phyloP scores from a whole-genome alignment of 164 flowering plant species.

The Chloranthus sessilifolius region DNA sequence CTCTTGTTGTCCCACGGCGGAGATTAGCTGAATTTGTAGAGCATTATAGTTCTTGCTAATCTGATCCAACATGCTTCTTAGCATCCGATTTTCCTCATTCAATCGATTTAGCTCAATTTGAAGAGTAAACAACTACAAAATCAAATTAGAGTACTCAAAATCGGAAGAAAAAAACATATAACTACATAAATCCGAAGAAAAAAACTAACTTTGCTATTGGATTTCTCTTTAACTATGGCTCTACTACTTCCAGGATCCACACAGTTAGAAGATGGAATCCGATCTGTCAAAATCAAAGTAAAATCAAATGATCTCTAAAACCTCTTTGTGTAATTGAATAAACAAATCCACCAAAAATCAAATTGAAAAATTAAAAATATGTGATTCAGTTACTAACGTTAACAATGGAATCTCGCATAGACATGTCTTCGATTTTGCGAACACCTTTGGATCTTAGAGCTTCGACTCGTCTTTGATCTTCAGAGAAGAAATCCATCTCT shows the following conservation, averaged over 20 bases:
- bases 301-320: too few species aligned
- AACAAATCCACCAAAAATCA: background rate
- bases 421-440: too few species aligned
- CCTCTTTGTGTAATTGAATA: too few species aligned
- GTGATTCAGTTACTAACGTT: conserved; percentile 8
- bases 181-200: background rate
- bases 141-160: background rate
- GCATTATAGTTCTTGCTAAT: conserved; percentile 24
- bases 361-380: background rate
- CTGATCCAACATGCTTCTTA: conserved; percentile 31
- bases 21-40: conserved; percentile 28
- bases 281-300: conserved; percentile 1
- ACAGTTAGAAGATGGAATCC: conserved; percentile 13
- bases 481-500: too few species aligned
- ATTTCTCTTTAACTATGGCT: conserved; percentile 1
- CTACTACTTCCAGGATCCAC: background rate
- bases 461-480: too few species aligned
- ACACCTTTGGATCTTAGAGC: too few species aligned
- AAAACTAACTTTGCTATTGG: conserved; percentile 8
- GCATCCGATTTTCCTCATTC: conserved; percentile 36
- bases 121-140: conserved; percentile 8
- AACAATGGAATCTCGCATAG: background rate
- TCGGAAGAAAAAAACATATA: too few species aligned
- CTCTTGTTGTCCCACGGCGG: conserved; percentile 27
- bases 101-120: conserved; percentile 30